Evolutionary conservation across 345 rosid species (phyloP).

Genomic region (Physaria fendleri): DNA sequence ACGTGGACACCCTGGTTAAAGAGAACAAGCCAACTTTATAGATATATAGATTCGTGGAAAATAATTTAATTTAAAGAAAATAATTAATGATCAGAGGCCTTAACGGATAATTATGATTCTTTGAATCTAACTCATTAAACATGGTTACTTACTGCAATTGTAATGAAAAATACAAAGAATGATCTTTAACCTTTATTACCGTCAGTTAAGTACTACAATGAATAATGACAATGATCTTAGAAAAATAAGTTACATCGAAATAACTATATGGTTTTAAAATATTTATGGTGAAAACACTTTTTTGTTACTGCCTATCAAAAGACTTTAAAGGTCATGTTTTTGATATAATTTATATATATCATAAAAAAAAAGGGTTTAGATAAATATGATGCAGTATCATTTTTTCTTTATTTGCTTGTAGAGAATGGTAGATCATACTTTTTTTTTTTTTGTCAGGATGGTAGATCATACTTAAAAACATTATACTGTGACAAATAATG

Average conservation of each 20-base stretch:
- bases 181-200: slow-evolving; percentile 4
- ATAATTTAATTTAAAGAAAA: background rate
- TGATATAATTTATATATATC: background rate
- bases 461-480: too few relatives aligned
- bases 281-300: background rate
- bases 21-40: too few relatives aligned
- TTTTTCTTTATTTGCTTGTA: background rate
- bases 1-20: too few relatives aligned
- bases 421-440: background rate
- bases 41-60: too few relatives aligned
- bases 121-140: slow-evolving; percentile 18
- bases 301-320: background rate
- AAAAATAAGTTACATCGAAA: background rate
- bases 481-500: background rate
- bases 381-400: background rate
- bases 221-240: background rate
- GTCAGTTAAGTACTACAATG: slow-evolving; percentile 18
- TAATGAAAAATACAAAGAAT: slow-evolving; percentile 9
- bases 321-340: background rate
- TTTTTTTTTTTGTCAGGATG: too few relatives aligned
- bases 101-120: slow-evolving; percentile 18
- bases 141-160: slow-evolving; percentile 14
- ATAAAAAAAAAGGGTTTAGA: background rate
- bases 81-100: background rate
- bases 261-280: background rate